Percentiles rank a stretch among this genome's conserved stretches.
Conservation (phyloP, 305 asterid species). For the Plantago lanceolata region DNA sequence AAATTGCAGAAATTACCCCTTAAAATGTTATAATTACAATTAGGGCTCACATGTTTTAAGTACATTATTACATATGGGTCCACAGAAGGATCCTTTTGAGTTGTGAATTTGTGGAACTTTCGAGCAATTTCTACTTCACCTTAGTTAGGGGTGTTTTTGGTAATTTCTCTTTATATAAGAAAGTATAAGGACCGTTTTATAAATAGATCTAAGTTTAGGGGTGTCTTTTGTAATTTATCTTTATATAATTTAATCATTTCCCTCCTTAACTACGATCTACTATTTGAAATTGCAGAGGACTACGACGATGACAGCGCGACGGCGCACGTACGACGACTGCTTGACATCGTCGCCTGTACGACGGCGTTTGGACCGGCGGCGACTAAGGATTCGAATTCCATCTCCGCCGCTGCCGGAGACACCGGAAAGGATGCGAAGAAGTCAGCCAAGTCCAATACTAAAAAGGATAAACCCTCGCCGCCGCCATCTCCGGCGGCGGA, state of each 20-base stretch:
- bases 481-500: constrained; percentile 39
- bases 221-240: neutral
- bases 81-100: too few species aligned
- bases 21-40: too few species aligned
- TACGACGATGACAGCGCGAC: constrained; percentile 76
- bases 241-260: too few species aligned
- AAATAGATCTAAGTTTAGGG: too few species aligned
- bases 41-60: neutral
- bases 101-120: too few species aligned
- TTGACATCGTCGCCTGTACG: constrained; percentile 81
- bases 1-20: too few species aligned
- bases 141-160: too few species aligned
- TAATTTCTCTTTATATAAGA: too few species aligned
- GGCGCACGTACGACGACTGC: constrained; percentile 82
- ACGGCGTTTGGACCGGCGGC: constrained; percentile 82
- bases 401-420: constrained; percentile 28
- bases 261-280: constrained; percentile 16
- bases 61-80: too few species aligned
- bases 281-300: constrained; percentile 52
- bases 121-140: too few species aligned
- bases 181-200: too few species aligned
- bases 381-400: constrained; percentile 29
- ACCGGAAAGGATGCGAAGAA: constrained; percentile 54
- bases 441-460: constrained; percentile 48
- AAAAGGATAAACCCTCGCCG: constrained; percentile 49